Evolutionary conservation across 73 alveolate genomes (phyloP).

Genomic region (Stentor roeselii): DNA sequence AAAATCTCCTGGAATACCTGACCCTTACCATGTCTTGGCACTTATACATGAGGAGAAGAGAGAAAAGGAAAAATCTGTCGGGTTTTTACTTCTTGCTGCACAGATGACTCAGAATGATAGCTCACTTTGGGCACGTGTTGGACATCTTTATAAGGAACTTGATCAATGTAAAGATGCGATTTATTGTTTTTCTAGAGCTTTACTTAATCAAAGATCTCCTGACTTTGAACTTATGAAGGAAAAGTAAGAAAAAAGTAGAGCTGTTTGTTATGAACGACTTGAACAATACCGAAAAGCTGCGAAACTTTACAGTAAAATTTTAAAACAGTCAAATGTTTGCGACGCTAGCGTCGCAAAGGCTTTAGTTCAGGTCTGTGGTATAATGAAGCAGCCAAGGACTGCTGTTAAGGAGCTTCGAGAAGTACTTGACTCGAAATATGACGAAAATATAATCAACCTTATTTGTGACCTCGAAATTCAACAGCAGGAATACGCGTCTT

Average conservation of each 20-base stretch:
- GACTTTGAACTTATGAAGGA: constrained; percentile 20
- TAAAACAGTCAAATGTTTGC: neutral
- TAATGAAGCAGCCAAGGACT: neutral
- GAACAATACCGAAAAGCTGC: constrained; percentile 20
- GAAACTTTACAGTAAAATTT: neutral
- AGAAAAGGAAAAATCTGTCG: constrained; percentile 19
- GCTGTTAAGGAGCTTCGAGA: neutral
- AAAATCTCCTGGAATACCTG: constrained; percentile 10
- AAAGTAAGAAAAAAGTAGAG: neutral
- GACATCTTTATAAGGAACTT: neutral
- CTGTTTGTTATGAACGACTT: constrained; percentile 19
- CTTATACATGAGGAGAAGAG: neutral
- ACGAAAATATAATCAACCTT: neutral
- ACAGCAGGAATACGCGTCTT: neutral
- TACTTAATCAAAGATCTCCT: neutral
- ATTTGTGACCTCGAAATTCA: constrained; percentile 18
- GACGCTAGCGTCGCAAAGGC: constrained; percentile 20
- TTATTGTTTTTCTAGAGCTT: constrained; percentile 21
- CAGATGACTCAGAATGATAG: constrained; percentile 17
- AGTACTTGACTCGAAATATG: constrained; percentile 3
- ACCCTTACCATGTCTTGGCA: constrained; percentile 18
- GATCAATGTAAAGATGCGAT: constrained; percentile 11
- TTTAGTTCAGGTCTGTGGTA: neutral
- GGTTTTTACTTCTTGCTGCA: constrained; percentile 7
- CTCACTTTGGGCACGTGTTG: neutral